These are phyloP conservation scores for Wickerhamiella alocasiicola DNA, from an alignment of 805 yeast genomes.

Conservation along the genomic window DNA sequence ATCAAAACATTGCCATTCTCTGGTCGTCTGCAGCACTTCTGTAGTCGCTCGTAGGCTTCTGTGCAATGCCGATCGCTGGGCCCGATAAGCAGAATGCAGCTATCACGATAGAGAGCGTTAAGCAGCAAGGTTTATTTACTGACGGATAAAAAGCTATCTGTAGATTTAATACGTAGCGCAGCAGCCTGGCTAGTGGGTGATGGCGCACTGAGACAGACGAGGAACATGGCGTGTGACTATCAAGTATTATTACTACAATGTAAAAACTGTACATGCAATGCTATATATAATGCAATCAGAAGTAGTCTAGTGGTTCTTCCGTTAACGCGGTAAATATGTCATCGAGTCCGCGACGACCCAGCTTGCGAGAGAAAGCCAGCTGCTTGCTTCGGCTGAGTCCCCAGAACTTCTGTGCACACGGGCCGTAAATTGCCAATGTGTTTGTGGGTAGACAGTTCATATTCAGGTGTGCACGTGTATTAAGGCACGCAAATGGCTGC, in stretches of 20 bases:
- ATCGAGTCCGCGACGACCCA: conserved; percentile 23
- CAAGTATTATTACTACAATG: neutral
- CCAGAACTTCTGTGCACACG: conserved; percentile 22
- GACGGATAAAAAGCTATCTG: too few relatives aligned
- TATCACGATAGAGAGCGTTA: too few relatives aligned
- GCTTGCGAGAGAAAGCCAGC: conserved; percentile 21
- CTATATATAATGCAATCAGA: too few relatives aligned
- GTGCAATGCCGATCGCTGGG: too few relatives aligned
- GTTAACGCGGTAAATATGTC: conserved; percentile 20
- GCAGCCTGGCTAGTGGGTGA: too few relatives aligned
- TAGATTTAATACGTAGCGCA: too few relatives aligned
- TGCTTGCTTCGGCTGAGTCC: conserved; percentile 20
- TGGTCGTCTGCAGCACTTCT: too few relatives aligned
- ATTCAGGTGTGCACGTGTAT: conserved; percentile 38
- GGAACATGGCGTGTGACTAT: neutral
- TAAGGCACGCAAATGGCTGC: conserved; percentile 61
- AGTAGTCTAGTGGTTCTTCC: conserved; percentile 9
- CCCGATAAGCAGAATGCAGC: too few relatives aligned
- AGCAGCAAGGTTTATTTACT: too few relatives aligned
- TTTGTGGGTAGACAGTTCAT: conserved; percentile 12
- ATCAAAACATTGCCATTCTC: too few relatives aligned
- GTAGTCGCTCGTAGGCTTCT: too few relatives aligned
- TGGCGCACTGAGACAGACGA: neutral
- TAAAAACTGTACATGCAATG: too few relatives aligned
- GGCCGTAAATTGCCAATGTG: conserved; percentile 23